Evolutionary conservation across 1,284 basidiomycete species (phyloP).

Genomic region (Apiotrichum veenhuisii): DNA sequence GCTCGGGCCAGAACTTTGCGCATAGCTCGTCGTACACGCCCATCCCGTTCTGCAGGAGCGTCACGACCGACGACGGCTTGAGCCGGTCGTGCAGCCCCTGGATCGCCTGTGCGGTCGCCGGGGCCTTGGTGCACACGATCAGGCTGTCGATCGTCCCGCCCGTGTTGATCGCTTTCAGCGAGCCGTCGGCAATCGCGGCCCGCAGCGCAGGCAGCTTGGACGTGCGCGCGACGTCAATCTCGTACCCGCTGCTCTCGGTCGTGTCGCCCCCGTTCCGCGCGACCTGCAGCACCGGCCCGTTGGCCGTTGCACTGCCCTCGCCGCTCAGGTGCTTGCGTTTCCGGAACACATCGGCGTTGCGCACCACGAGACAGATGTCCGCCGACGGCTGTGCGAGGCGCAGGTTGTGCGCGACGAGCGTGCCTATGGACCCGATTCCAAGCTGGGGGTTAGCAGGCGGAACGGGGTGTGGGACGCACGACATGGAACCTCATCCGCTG

Average conservation of each 20-base stretch:
- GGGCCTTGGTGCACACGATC: constrained; percentile 77
- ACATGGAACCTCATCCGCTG: constrained; percentile 43
- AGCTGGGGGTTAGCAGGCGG: constrained; percentile 41
- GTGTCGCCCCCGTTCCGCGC: constrained; percentile 12
- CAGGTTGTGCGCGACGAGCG: constrained; percentile 73
- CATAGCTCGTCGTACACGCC: constrained; percentile 81
- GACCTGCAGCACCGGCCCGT: constrained; percentile 6
- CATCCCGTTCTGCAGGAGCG: constrained; percentile 86
- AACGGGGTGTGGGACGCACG: constrained; percentile 23
- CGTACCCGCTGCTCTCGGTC: constrained; percentile 20
- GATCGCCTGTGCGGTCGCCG: constrained; percentile 62
- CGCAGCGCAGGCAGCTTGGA: neutral
- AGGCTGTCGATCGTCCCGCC: constrained; percentile 60
- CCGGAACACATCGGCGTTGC: constrained; percentile 35
- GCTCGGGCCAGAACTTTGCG: constrained; percentile 66
- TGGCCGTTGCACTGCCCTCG: neutral
- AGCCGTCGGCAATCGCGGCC: neutral
- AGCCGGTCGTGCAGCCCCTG: constrained; percentile 63
- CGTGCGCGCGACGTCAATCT: constrained; percentile 18
- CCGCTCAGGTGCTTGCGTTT: neutral
- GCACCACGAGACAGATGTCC: constrained; percentile 66
- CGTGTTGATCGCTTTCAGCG: neutral
- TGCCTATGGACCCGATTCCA: constrained; percentile 75
- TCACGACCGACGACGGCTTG: constrained; percentile 68
- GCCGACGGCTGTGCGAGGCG: constrained; percentile 55